A percentile compares a stretch with the other conserved stretches of the same genome.
Evolutionary conservation across 306 rosid genomes (phyloP).

Genomic region (Acacia acuminata): DNA sequence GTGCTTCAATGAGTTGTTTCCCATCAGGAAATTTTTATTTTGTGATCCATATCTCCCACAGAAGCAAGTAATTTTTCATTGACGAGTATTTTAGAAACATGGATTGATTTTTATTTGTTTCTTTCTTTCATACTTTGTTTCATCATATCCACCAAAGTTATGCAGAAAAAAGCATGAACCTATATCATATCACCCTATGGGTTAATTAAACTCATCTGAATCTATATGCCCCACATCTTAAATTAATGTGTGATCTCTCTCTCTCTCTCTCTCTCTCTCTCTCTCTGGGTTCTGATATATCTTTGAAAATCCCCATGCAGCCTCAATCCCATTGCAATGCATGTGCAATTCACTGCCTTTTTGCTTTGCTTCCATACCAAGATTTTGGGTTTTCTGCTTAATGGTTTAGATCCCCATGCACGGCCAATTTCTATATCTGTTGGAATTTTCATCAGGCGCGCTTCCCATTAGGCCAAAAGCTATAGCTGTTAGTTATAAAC

Average conservation of each 20-base stretch:
- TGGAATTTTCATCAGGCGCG: not conserved
- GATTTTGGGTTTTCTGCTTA: not conserved
- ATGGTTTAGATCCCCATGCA: not conserved
- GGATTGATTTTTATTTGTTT: slow-evolving; percentile 69
- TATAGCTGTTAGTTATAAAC: not conserved
- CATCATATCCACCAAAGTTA: slow-evolving; percentile 15
- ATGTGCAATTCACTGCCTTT: not conserved
- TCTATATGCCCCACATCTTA: slow-evolving; percentile 16
- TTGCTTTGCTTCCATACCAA: not conserved
- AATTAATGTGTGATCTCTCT: not conserved
- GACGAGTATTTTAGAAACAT: slow-evolving; percentile 56
- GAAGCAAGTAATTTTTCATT: slow-evolving; percentile 22
- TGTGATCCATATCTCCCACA: slow-evolving; percentile 26
- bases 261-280: too few relatives aligned
- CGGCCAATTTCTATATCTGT: slow-evolving; percentile 15
- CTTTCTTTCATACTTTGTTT: slow-evolving; percentile 38
- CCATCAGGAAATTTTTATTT: slow-evolving; percentile 47
- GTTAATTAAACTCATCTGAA: not conserved
- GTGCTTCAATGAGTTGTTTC: slow-evolving; percentile 86
- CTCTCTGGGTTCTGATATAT: slow-evolving; percentile 1
- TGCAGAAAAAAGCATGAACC: not conserved
- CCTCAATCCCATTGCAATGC: not conserved
- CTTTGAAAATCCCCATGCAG: slow-evolving; percentile 27
- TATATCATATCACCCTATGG: not conserved
- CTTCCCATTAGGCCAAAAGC: not conserved